Conservation (phyloP, 768 basidiomycete genomes). For the Phanerochaete carnosa region DNA sequence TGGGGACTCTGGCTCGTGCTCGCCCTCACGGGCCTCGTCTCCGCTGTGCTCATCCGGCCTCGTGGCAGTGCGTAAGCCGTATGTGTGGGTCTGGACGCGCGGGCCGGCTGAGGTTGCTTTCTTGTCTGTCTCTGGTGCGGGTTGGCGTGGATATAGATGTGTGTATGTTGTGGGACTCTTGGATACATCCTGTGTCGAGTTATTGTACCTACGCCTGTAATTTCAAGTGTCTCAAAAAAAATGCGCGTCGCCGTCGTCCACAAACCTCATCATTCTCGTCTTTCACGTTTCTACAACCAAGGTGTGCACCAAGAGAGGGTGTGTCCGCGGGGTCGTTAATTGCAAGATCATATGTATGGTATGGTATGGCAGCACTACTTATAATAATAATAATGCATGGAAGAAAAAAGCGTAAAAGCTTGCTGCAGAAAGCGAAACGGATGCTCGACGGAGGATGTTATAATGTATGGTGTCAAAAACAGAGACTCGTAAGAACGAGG, state of each 20-base stretch:
- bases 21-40: slow-evolving; percentile 40
- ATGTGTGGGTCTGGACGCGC: too few species aligned
- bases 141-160: too few species aligned
- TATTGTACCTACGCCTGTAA: too few species aligned
- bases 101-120: too few species aligned
- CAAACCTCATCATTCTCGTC: too few species aligned
- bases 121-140: too few species aligned
- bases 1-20: slow-evolving; percentile 29
- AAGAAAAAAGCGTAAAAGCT: not conserved
- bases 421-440: not conserved
- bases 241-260: too few species aligned
- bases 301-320: too few species aligned
- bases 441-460: not conserved
- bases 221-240: too few species aligned
- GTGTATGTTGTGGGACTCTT: too few species aligned
- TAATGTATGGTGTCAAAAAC: not conserved
- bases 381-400: slow-evolving; percentile 8
- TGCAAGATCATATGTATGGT: slow-evolving; percentile 3
- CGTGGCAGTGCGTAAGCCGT: slow-evolving; percentile 4
- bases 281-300: too few species aligned
- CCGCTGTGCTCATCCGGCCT: slow-evolving; percentile 40
- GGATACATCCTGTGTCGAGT: too few species aligned
- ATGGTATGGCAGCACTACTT: slow-evolving; percentile 6
- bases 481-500: not conserved
- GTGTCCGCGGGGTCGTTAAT: not conserved